Percentiles rank a stretch among this genome's conserved stretches.
Evolutionary conservation across 768 basidiomycete genomes (phyloP).

Genomic region (Sporobolomyces roseus): DNA sequence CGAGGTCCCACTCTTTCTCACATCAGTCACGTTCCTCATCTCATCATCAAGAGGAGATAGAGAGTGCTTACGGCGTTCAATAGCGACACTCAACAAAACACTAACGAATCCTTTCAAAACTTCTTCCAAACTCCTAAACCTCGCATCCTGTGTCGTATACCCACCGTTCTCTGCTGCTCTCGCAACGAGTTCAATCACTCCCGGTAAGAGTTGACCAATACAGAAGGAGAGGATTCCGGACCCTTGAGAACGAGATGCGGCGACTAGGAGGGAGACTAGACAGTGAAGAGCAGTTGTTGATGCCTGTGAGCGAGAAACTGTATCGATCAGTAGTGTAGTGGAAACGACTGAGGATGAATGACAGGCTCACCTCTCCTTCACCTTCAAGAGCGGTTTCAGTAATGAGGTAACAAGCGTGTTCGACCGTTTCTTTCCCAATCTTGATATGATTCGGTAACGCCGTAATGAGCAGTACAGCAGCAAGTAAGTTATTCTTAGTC

Average conservation of each 20-base stretch:
- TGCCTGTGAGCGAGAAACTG: slow-evolving; percentile 53
- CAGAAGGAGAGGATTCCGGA: slow-evolving; percentile 68
- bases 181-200: slow-evolving; percentile 73
- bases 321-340: background rate
- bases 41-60: background rate
- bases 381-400: slow-evolving; percentile 70
- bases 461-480: slow-evolving; percentile 77
- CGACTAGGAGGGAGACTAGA: slow-evolving; percentile 71
- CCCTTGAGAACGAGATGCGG: slow-evolving; percentile 56
- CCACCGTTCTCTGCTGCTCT: slow-evolving; percentile 61
- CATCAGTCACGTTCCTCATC: background rate
- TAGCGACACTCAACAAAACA: slow-evolving; percentile 59
- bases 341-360: slow-evolving; percentile 21
- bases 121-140: slow-evolving; percentile 57
- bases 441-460: slow-evolving; percentile 64
- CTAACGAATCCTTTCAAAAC: slow-evolving; percentile 74
- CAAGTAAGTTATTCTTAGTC: slow-evolving; percentile 83
- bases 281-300: slow-evolving; percentile 86
- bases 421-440: slow-evolving; percentile 69
- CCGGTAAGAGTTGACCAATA: slow-evolving; percentile 67
- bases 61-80: slow-evolving; percentile 61
- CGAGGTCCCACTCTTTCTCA: background rate
- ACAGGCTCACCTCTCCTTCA: slow-evolving; percentile 57
- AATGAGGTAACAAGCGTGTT: slow-evolving; percentile 78
- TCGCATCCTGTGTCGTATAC: slow-evolving; percentile 47